Evolutionary conservation across 2,329 filamentous ascomycete genomes (phyloP).

Genomic region (Xylariaceae sp.): DNA sequence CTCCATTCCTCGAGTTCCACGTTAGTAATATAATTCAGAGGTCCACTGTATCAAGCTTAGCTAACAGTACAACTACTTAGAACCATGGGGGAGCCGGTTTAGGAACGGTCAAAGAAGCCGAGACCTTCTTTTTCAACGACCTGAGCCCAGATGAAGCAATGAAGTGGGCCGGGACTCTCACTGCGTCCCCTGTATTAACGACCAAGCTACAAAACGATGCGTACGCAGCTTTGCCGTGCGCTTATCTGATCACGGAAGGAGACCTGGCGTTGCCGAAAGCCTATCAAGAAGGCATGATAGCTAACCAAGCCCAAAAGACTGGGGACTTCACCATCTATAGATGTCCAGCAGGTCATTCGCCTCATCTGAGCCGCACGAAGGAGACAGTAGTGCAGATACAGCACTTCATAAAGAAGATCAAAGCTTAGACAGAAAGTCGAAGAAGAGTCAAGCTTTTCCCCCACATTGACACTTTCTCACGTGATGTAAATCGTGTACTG

Average conservation of each 20-base stretch:
- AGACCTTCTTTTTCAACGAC: slow-evolving; percentile 30
- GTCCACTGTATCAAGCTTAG: slow-evolving; percentile 9
- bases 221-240: slow-evolving; percentile 31
- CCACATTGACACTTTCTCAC: neutral
- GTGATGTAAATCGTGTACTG: neutral
- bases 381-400: slow-evolving; percentile 23
- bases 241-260: slow-evolving; percentile 31
- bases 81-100: slow-evolving; percentile 21
- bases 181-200: slow-evolving; percentile 26
- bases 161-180: slow-evolving; percentile 26
- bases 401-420: slow-evolving; percentile 19
- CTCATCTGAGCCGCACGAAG: slow-evolving; percentile 33
- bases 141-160: slow-evolving; percentile 22
- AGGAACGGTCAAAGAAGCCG: slow-evolving; percentile 23
- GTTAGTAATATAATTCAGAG: too few species aligned
- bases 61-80: slow-evolving; percentile 5
- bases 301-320: slow-evolving; percentile 24
- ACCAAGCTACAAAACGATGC: slow-evolving; percentile 32
- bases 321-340: slow-evolving; percentile 26
- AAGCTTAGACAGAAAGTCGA: neutral
- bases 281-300: slow-evolving; percentile 33
- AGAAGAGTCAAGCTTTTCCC: neutral
- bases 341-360: slow-evolving; percentile 30
- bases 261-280: slow-evolving; percentile 30
- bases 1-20: slow-evolving; percentile 30